Conservation (phyloP, 108 stramenopile genomes). For the Seminavis robusta region DNA sequence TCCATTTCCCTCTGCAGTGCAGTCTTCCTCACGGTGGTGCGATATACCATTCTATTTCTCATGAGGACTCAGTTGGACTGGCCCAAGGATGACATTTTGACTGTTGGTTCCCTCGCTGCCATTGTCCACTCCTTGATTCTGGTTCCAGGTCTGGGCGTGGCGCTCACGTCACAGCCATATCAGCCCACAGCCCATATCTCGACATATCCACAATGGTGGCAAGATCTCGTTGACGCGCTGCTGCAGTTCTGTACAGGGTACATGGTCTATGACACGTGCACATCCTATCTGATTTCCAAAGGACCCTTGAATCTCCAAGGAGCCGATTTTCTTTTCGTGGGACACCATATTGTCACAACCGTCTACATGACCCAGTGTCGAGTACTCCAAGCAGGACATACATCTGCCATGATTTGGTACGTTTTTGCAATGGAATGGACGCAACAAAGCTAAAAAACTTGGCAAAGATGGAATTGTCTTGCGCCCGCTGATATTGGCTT, state of each 20-base stretch:
- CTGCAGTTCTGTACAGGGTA: constrained; percentile 73
- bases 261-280: constrained; percentile 59
- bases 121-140: constrained; percentile 39
- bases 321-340: constrained; percentile 38
- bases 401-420: constrained; percentile 45
- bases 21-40: constrained; percentile 22
- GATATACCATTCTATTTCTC: constrained; percentile 12
- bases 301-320: constrained; percentile 5
- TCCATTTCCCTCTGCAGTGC: constrained; percentile 27
- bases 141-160: constrained; percentile 34
- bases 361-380: constrained; percentile 55
- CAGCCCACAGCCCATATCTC: constrained; percentile 26
- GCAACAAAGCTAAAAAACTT: no score
- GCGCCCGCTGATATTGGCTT: not conserved
- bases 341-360: constrained; percentile 55
- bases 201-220: constrained; percentile 40
- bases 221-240: constrained; percentile 42
- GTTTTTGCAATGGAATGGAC: no score
- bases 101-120: constrained; percentile 15
- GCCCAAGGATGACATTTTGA: constrained; percentile 10
- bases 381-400: constrained; percentile 50
- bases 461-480: no score
- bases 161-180: constrained; percentile 29
- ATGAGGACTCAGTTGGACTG: constrained; percentile 20
- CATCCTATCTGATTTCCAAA: constrained; percentile 12